Conservation (phyloP, 106 monocot species). For the Acanthochlamys bracteata region DNA sequence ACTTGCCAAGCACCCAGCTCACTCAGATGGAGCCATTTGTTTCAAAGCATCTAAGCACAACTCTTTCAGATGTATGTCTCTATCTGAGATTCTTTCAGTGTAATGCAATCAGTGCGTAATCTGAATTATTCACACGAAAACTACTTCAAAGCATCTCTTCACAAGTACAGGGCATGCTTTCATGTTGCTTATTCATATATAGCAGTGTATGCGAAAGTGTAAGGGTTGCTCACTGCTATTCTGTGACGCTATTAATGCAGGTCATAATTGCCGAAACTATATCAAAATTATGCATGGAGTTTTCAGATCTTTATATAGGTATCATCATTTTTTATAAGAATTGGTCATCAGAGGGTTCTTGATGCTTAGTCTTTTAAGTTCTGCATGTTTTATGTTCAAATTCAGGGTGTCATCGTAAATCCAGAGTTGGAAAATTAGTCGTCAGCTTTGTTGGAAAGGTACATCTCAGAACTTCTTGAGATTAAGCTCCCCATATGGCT, state of each 20-base stretch:
- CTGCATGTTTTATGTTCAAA: background rate
- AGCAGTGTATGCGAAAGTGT: background rate
- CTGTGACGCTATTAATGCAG: conserved; percentile 21
- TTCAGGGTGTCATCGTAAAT: conserved; percentile 69
- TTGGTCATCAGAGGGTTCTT: background rate
- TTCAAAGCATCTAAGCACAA: conserved; percentile 48
- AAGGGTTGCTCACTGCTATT: background rate
- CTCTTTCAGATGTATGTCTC: conserved; percentile 41
- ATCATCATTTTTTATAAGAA: conserved; percentile 1
- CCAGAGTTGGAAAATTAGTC: conserved; percentile 58
- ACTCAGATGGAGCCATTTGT: conserved; percentile 26
- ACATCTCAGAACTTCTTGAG: background rate
- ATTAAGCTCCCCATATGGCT: background rate
- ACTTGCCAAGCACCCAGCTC: conserved; percentile 26
- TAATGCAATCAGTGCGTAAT: background rate
- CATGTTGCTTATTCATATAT: background rate
- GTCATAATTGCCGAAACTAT: conserved; percentile 45
- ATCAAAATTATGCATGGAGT: conserved; percentile 49
- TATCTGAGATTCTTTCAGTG: background rate
- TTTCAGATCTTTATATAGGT: conserved; percentile 79
- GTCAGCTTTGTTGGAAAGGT: conserved; percentile 86
- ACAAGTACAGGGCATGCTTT: too few relatives aligned
- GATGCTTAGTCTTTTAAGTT: background rate
- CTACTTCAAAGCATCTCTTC: background rate
- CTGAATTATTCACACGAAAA: background rate